Evolutionary conservation across 1,139 yeast species (phyloP).

Genomic region (Yarrowia galli): DNA sequence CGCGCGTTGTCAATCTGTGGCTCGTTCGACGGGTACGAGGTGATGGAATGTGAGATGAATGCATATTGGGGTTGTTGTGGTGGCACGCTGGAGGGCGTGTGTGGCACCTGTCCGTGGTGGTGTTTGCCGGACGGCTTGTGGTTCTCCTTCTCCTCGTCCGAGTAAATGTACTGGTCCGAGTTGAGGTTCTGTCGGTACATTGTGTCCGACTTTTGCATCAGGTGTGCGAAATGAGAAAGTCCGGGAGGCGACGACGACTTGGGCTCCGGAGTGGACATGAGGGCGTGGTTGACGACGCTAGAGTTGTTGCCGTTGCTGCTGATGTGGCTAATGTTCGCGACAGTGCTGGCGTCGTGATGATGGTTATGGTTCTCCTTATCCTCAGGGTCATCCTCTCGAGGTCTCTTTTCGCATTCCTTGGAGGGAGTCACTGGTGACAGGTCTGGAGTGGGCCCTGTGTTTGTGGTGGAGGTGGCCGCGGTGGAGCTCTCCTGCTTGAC

Average conservation of each 20-base stretch:
- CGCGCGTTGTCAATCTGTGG: conserved; percentile 90
- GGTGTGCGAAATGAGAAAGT: conserved; percentile 32
- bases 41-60: conserved; percentile 72
- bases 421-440: conserved; percentile 30
- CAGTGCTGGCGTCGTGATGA: not conserved
- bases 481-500: conserved; percentile 18
- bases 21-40: conserved; percentile 70
- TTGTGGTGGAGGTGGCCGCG: not conserved
- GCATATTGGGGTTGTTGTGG: conserved; percentile 56
- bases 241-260: conserved; percentile 13
- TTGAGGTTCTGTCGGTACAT: conserved; percentile 39
- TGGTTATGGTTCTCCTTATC: not conserved
- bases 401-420: conserved; percentile 27
- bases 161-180: conserved; percentile 36
- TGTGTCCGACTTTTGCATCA: conserved; percentile 38
- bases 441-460: conserved; percentile 35
- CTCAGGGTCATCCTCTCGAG: conserved; percentile 12
- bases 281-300: not conserved
- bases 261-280: conserved; percentile 5
- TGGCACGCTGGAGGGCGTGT: conserved; percentile 18
- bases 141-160: conserved; percentile 36
- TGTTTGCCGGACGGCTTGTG: not conserved
- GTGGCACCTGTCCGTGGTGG: not conserved
- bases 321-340: not conserved
- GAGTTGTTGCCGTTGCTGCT: not conserved